phyloP scores from a whole-genome alignment of 2,329 filamentous ascomycete species.

The Sphaerulina populicola region DNA sequence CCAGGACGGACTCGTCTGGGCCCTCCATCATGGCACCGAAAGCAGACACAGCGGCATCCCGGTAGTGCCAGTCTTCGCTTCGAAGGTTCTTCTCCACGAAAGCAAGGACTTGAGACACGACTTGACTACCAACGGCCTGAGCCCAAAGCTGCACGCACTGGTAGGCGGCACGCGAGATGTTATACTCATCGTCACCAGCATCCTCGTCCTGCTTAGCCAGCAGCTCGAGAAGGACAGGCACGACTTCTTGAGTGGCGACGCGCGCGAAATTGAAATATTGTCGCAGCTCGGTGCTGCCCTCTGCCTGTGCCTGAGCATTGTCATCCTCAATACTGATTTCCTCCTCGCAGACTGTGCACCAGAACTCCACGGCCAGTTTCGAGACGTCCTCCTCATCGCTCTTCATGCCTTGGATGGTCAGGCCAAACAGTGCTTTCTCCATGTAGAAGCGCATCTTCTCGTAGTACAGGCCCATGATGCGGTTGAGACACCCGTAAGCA shows the following conservation, averaged over 20 bases:
- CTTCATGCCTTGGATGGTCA: constrained; percentile 98
- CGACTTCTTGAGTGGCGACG: constrained; percentile 86
- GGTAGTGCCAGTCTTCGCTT: constrained; percentile 84
- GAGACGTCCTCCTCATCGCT: constrained; percentile 94
- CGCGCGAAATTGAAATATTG: constrained; percentile 94
- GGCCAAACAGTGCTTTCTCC: constrained; percentile 97
- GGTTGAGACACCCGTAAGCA: constrained; percentile 92
- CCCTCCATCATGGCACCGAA: constrained; percentile 99
- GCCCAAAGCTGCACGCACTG: constrained; percentile 94
- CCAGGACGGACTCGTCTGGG: constrained; percentile 82
- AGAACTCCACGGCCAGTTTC: constrained; percentile 97
- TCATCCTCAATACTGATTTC: constrained; percentile 97
- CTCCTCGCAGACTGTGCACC: constrained; percentile 99
- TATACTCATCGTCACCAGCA: constrained; percentile 93
- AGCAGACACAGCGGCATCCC: constrained; percentile 91
- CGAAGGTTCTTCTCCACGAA: constrained; percentile 91
- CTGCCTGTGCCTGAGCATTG: constrained; percentile 63
- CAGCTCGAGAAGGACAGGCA: constrained; percentile 79
- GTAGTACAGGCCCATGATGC: constrained; percentile 98
- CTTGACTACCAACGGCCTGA: constrained; percentile 75
- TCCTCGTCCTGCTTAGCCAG: constrained; percentile 98
- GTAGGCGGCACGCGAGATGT: constrained; percentile 82
- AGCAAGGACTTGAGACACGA: constrained; percentile 75
- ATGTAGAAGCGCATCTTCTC: constrained; percentile 99
- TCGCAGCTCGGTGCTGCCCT: constrained; percentile 74